These are phyloP conservation scores for Monosporascus sp. DNA, from an alignment of 2,329 filamentous ascomycete species.

Conservation along the genomic window DNA sequence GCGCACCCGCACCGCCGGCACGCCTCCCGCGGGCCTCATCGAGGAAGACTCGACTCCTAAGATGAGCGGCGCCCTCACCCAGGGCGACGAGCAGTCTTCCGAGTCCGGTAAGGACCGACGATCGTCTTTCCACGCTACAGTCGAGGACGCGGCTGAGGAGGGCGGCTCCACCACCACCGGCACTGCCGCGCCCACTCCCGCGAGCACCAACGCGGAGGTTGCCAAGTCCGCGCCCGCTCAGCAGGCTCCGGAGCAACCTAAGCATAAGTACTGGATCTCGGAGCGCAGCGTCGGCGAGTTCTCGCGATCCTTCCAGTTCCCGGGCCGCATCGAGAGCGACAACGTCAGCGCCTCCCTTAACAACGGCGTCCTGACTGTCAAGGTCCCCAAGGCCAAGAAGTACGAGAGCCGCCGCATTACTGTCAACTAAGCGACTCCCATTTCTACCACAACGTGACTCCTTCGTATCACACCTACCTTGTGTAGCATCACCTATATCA, in stretches of 20 bases:
- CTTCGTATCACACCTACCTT: too few species aligned
- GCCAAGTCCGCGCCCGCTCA: slow-evolving; percentile 22
- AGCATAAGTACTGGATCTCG: slow-evolving; percentile 63
- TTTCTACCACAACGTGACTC: too few species aligned
- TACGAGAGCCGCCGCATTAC: slow-evolving; percentile 49
- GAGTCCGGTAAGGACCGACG: not conserved
- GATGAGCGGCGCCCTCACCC: slow-evolving; percentile 32
- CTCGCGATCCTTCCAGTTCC: slow-evolving; percentile 64
- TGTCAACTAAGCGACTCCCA: slow-evolving; percentile 37
- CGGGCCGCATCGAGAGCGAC: slow-evolving; percentile 56
- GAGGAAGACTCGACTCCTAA: not conserved
- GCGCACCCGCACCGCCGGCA: slow-evolving; percentile 53
- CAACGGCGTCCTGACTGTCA: slow-evolving; percentile 60
- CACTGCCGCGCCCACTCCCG: slow-evolving; percentile 1
- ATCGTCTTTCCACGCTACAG: slow-evolving; percentile 48
- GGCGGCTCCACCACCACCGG: slow-evolving; percentile 18
- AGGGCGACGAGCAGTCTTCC: slow-evolving; percentile 20
- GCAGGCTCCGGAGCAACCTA: slow-evolving; percentile 13
- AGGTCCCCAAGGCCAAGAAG: slow-evolving; percentile 62
- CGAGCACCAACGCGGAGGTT: slow-evolving; percentile 5
- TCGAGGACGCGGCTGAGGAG: slow-evolving; percentile 53
- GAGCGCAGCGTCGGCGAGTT: slow-evolving; percentile 65
- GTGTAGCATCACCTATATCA: too few species aligned
- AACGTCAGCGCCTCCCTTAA: slow-evolving; percentile 56
- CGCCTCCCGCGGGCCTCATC: slow-evolving; percentile 8